Percentiles rank a stretch among this genome's conserved stretches.
Evolutionary conservation across 2,329 filamentous ascomycete genomes (phyloP).

Genomic region (Colletotrichum lini): DNA sequence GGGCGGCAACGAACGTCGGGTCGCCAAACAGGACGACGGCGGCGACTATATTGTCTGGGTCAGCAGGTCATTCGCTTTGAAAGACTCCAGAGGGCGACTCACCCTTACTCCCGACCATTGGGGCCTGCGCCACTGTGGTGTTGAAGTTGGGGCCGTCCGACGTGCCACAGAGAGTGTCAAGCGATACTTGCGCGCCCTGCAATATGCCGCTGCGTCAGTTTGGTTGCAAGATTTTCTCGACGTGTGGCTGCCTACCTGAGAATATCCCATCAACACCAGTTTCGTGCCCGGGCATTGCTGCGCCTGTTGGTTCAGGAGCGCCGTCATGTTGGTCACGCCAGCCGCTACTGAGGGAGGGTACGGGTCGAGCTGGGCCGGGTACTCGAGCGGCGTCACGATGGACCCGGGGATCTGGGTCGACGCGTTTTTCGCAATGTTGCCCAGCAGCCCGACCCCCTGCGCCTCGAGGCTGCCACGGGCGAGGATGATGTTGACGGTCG

Average conservation of each 20-base stretch:
- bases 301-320: conserved; percentile 51
- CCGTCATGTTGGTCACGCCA: conserved; percentile 52
- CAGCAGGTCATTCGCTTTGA: not conserved
- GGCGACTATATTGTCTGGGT: conserved; percentile 50
- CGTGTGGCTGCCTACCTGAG: conserved; percentile 50
- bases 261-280: conserved; percentile 59
- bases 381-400: conserved; percentile 53
- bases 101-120: conserved; percentile 53
- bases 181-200: conserved; percentile 57
- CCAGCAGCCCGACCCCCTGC: conserved; percentile 52
- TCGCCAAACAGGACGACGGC: conserved; percentile 59
- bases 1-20: conserved; percentile 55
- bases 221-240: not conserved
- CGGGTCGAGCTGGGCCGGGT: conserved; percentile 54
- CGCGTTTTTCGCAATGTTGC: conserved; percentile 52
- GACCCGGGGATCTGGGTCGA: conserved; percentile 52
- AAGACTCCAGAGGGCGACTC: conserved; percentile 28
- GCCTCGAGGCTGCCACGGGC: conserved; percentile 56
- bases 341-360: conserved; percentile 54
- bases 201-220: not conserved
- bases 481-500: conserved; percentile 55
- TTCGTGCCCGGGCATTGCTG: conserved; percentile 55
- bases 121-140: conserved; percentile 45
- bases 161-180: conserved; percentile 56
- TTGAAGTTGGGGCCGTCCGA: conserved; percentile 47